phyloP scores from a whole-genome alignment of 164 flowering plant genomes.

The Akebia trifoliata region DNA sequence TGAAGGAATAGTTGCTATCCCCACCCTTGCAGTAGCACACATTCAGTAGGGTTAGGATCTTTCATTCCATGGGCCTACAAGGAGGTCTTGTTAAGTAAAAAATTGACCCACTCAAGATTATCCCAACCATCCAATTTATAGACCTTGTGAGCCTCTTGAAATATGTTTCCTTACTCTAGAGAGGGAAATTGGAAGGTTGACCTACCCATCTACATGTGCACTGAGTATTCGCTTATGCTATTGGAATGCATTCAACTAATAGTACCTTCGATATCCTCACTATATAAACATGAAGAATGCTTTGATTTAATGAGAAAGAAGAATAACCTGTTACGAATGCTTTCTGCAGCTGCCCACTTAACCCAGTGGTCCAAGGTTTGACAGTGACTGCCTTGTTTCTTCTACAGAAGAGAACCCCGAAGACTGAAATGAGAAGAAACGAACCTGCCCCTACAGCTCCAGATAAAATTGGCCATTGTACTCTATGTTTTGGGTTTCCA shows the following conservation, averaged over 20 bases:
- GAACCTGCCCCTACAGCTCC: conserved; percentile 38
- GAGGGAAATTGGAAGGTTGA: too few species aligned
- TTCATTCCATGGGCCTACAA: too few species aligned
- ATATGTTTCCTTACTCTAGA: too few species aligned
- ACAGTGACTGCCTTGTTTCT: conserved; percentile 47
- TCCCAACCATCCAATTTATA: too few species aligned
- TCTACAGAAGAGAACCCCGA: conserved; percentile 33
- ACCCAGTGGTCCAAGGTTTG: conserved; percentile 83
- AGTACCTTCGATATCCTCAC: not conserved
- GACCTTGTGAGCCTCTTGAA: too few species aligned
- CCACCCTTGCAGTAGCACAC: too few species aligned
- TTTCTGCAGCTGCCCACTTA: conserved; percentile 88
- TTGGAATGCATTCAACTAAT: not conserved
- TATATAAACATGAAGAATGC: not conserved
- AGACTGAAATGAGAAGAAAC: conserved; percentile 23
- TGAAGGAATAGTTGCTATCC: too few species aligned
- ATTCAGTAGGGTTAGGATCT: too few species aligned
- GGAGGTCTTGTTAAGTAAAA: too few species aligned
- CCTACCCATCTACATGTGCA: too few species aligned
- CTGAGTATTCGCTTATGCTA: too few species aligned
- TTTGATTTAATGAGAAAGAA: conserved; percentile 5
- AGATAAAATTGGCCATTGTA: conserved; percentile 20
- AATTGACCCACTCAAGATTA: too few species aligned
- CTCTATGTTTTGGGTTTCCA: conserved; percentile 3
- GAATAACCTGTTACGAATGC: conserved; percentile 75